Base-by-base conservation (phyloP, 2,329 filamentous ascomycete genomes). In the Atkinsonella texensis region DNA sequence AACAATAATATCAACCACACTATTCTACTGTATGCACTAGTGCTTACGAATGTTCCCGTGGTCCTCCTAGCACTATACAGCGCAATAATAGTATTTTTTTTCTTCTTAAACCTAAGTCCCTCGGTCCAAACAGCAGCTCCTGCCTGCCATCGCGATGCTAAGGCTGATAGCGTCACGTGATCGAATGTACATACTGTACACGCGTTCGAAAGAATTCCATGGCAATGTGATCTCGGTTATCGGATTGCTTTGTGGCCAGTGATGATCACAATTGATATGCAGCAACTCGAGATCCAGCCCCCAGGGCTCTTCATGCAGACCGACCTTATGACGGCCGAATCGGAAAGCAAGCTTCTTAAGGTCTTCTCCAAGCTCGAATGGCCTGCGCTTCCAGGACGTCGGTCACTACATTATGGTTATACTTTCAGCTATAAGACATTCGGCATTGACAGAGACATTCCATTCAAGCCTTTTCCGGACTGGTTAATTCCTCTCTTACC, bases 391-490 rank as follows among this genome's bases (percentile, higher is more conserved):
- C 53, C 53, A 13, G 53, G 53, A 15, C 50, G 53, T 23, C 50
- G 53, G 5, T 54, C 53, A 18, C 50, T 54, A 15, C 76, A 80
- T 59, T 80, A 74, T 56, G 76, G 76, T 49, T 76, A 78, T 59
- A 76, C 74, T 0, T 80, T 80, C 58, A 74, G 75, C 66, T 80
- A 80, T 60, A 77, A 76, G 58, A 79, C 76, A 1, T 80, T 80
- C 54, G 74, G 73, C 1, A 70, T 79, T 23, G 79, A 57, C 65
- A 69, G 0, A 63, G 47, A 52, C 11, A 71, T 9, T 0, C 74
- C 75, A 0, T 78, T 71, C 58, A 71, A 68, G 44, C 66, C 70
- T 0, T 79, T 79, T 28, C 76, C 76, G 0, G 66, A 64, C 1
- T 79, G 76, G 75, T 65, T 80, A 0, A 53, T 62, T 3, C 72